These are phyloP conservation scores for Polytrichum formosum DNA, from an alignment of 225 moss, liverwort and hornwort genomes.

Conservation along the genomic window DNA sequence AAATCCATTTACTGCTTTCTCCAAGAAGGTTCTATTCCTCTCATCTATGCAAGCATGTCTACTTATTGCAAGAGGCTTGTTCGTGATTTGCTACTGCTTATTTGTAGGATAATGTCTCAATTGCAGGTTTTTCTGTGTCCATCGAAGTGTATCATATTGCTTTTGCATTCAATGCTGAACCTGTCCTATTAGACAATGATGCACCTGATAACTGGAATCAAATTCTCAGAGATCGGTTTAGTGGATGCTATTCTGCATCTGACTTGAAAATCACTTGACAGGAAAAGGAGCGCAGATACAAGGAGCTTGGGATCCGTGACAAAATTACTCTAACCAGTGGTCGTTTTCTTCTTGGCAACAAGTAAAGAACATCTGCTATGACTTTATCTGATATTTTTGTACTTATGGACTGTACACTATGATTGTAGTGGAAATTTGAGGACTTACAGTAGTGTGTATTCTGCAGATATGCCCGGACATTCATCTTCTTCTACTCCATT, in stretches of 20 bases:
- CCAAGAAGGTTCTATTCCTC: constrained; percentile 70
- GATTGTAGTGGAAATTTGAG: neutral
- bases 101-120: too few relatives aligned
- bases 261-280: constrained; percentile 13
- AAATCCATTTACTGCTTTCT: constrained; percentile 93
- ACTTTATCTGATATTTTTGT: too few relatives aligned
- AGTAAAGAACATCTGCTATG: constrained; percentile 32
- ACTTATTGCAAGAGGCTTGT: too few relatives aligned
- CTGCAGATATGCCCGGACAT: constrained; percentile 86
- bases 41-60: neutral
- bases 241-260: too few relatives aligned
- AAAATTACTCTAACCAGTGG: constrained; percentile 97
- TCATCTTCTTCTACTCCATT: constrained; percentile 92
- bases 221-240: too few relatives aligned
- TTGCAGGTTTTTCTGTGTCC: too few relatives aligned
- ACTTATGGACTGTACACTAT: too few relatives aligned
- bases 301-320: constrained; percentile 91
- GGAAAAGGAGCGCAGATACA: constrained; percentile 96
- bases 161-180: too few relatives aligned
- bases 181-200: too few relatives aligned
- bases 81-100: too few relatives aligned
- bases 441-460: neutral
- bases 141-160: too few relatives aligned
- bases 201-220: too few relatives aligned
- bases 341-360: constrained; percentile 93